Base-by-base conservation (phyloP, 805 yeast species). In the Grigorovia transvaalensis region DNA sequence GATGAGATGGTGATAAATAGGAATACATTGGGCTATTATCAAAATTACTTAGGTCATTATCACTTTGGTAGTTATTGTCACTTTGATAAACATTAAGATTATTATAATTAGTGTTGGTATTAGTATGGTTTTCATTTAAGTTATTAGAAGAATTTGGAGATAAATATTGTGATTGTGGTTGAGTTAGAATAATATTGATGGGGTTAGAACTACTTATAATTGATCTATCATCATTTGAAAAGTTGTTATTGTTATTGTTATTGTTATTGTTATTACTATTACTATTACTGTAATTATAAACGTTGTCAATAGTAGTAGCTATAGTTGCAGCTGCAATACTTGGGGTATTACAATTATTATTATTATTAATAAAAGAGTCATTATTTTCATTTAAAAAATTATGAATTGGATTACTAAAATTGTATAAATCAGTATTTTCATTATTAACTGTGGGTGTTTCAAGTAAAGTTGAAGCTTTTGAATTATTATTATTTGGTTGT, bases 361-460 rank as follows among this genome's bases (percentile, higher is more conserved):
- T 33, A 40, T 27, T 35, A 40, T 18, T 13, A 35, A 46, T 46
- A 35, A 33, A 41, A 35, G 33, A 33, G 7, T 40, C 35, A 46
- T 46, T 46, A 13, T 18, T 46, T 33, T 35, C 27, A 18, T 46
- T 23, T 35, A 33, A 33, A 11, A 33, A 5, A 8, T 33, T 33
- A 33, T 33, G 15, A 33, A 33, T 9, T 33, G 38, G 38, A 13
- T 9, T 33, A 33, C 8, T 33, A 3, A 38, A 38, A 15, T 19
- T 42, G 20, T 38, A 46, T 7, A 42, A 35, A 20, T 50, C 53
- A 43, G 49, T 46, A 23, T 46, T 30, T 42, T 58, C 61, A 3
- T 57, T 50, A 46, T 57, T 58, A 43, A 58, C 46, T 11, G 61
- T 58, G n/a, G 61, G 61, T 2, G 61, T 58, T 27, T 42, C 42